A percentile compares a stretch with the other conserved stretches of the same genome.
phyloP scores from a whole-genome alignment of 2,329 filamentous ascomycete species.

The Cercospora citrullina region DNA sequence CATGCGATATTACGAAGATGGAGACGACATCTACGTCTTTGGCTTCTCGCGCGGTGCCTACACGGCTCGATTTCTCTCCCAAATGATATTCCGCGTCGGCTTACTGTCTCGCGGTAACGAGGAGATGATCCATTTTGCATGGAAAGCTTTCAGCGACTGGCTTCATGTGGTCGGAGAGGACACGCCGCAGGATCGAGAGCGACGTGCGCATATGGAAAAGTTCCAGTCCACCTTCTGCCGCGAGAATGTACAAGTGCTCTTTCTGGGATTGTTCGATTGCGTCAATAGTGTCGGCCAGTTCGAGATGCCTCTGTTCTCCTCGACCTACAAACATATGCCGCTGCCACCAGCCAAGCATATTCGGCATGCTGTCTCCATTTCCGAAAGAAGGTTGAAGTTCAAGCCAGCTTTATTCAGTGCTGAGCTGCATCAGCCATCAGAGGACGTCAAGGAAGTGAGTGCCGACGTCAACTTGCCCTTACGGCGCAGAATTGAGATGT shows the following conservation, averaged over 20 bases:
- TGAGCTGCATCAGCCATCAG: constrained; percentile 57
- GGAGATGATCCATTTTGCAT: constrained; percentile 71
- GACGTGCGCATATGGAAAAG: constrained; percentile 61
- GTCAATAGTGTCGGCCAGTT: constrained; percentile 58
- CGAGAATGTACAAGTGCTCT: constrained; percentile 70
- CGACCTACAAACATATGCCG: background rate
- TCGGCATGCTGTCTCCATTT: constrained; percentile 48
- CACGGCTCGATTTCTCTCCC: constrained; percentile 57
- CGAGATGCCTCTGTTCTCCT: constrained; percentile 52
- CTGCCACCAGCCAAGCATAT: constrained; percentile 48
- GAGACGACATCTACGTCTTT: constrained; percentile 25
- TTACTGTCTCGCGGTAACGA: constrained; percentile 79
- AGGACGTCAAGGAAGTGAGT: background rate
- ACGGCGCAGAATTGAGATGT: background rate
- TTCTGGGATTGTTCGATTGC: constrained; percentile 67
- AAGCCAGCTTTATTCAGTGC: background rate
- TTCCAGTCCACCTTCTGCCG: constrained; percentile 81
- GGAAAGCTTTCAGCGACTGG: background rate
- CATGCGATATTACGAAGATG: constrained; percentile 36
- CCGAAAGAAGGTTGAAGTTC: background rate
- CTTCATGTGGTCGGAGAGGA: background rate
- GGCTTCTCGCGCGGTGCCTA: constrained; percentile 32
- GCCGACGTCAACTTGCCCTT: background rate
- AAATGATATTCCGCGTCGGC: constrained; percentile 69
- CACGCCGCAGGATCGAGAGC: background rate